Percentiles rank a stretch among this genome's conserved stretches.
Evolutionary conservation across 768 basidiomycete genomes (phyloP).

Genomic region (Suillus occidentalis): DNA sequence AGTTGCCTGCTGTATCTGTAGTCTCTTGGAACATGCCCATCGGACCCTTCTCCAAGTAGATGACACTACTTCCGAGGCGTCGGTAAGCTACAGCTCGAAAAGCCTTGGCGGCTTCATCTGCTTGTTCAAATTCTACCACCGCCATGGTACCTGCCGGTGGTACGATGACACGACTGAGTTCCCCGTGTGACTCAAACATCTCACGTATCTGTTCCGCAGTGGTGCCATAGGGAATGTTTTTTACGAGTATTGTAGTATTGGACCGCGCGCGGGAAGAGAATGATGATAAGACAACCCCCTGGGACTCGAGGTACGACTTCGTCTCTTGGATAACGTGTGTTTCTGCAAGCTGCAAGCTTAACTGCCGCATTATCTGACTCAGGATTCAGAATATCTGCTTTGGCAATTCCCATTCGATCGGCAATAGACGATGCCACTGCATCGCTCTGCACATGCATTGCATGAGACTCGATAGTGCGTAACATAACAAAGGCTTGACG

Average conservation of each 20-base stretch:
- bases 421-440: constrained; percentile 92
- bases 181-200: constrained; percentile 76
- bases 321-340: constrained; percentile 96
- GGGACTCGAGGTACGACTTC: constrained; percentile 81
- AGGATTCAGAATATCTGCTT: constrained; percentile 85
- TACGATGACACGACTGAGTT: constrained; percentile 68
- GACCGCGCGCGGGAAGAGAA: constrained; percentile 59
- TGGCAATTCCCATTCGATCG: constrained; percentile 81
- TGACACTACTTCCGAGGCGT: constrained; percentile 82
- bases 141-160: constrained; percentile 94
- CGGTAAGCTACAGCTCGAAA: constrained; percentile 85
- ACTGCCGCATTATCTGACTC: constrained; percentile 83
- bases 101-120: constrained; percentile 69
- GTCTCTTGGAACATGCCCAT: constrained; percentile 71
- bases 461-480: constrained; percentile 20
- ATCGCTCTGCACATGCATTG: constrained; percentile 62
- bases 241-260: constrained; percentile 84
- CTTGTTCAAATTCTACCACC: constrained; percentile 80
- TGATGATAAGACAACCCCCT: constrained; percentile 64
- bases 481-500: constrained; percentile 37
- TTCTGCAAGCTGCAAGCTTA: constrained; percentile 93
- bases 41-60: constrained; percentile 94
- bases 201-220: constrained; percentile 71
- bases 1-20: constrained; percentile 22
- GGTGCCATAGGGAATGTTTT: constrained; percentile 96